Evolutionary conservation across 768 basidiomycete genomes (phyloP).

Genomic region (Tylopilus sp.): DNA sequence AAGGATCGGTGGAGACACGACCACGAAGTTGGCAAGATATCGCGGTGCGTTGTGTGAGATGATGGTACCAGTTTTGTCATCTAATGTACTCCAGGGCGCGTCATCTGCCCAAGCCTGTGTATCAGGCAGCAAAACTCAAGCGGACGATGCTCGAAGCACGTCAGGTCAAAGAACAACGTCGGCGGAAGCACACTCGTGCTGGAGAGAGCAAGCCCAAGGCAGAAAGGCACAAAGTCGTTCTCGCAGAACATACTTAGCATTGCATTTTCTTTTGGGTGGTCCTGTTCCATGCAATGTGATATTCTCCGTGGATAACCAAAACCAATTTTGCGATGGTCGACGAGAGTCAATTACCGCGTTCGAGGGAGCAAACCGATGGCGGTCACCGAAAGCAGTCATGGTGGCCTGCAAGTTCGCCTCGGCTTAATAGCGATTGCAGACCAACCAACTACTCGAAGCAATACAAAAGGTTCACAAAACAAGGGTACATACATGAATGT

Average conservation of each 20-base stretch:
- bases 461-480: not conserved
- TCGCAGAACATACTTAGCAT: conserved; percentile 62
- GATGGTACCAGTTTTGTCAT: not conserved
- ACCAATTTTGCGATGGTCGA: too few species aligned
- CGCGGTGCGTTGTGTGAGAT: conserved; percentile 52
- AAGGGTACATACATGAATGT: conserved; percentile 1
- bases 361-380: too few species aligned
- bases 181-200: conserved; percentile 83
- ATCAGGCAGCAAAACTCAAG: conserved; percentile 85
- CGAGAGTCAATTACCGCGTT: too few species aligned
- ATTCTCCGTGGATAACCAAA: not conserved
- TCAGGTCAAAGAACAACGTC: conserved; percentile 89
- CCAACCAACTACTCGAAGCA: too few species aligned
- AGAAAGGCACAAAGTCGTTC: conserved; percentile 85
- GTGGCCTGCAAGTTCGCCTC: too few species aligned
- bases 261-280: conserved; percentile 12
- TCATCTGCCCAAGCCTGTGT: conserved; percentile 87
- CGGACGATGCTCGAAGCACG: conserved; percentile 88
- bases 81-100: conserved; percentile 48
- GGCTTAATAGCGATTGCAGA: too few species aligned
- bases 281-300: conserved; percentile 6
- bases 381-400: too few species aligned
- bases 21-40: conserved; percentile 73
- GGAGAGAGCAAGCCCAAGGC: conserved; percentile 87
- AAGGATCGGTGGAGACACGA: conserved; percentile 89